phyloP scores from a whole-genome alignment of 208 protist species.

The Leptomonas pyrrhocoris region DNA sequence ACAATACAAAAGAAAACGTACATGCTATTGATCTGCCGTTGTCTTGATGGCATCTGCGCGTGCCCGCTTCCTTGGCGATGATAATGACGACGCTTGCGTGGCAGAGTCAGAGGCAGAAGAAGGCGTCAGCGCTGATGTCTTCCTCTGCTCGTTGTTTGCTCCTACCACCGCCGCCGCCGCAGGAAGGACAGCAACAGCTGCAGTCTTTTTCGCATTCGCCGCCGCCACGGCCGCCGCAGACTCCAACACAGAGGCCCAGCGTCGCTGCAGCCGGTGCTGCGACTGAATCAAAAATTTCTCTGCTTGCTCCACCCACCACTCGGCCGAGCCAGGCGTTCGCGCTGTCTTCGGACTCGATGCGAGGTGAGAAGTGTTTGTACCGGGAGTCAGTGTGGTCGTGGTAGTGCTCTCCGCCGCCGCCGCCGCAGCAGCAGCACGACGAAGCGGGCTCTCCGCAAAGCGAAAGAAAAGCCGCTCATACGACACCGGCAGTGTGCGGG shows the following conservation, averaged over 20 bases:
- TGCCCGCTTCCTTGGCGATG: too few species aligned
- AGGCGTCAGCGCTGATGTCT: neutral
- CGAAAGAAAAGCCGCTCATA: conserved; percentile 87
- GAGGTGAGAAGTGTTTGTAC: conserved; percentile 1
- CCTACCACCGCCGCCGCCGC: neutral
- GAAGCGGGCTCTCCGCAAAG: conserved; percentile 53
- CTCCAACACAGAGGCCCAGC: conserved; percentile 66
- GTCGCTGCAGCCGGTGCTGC: conserved; percentile 50
- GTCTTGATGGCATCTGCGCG: too few species aligned
- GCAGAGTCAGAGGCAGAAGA: neutral
- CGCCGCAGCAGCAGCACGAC: neutral
- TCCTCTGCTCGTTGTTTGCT: neutral
- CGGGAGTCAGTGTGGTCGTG: neutral
- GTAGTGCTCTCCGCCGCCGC: neutral
- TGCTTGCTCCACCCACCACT: conserved; percentile 66
- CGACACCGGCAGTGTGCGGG: conserved; percentile 63
- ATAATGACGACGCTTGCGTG: neutral
- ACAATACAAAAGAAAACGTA: too few species aligned
- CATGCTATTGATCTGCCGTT: too few species aligned
- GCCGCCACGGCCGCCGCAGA: conserved; percentile 21
- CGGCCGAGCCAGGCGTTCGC: conserved; percentile 20
- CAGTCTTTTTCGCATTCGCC: conserved; percentile 4
- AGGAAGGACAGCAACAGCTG: neutral
- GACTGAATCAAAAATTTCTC: conserved; percentile 43
- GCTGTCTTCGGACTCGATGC: neutral